These are phyloP conservation scores for Cordia subcordata DNA, from an alignment of 257 asterid species.

Conservation along the genomic window DNA sequence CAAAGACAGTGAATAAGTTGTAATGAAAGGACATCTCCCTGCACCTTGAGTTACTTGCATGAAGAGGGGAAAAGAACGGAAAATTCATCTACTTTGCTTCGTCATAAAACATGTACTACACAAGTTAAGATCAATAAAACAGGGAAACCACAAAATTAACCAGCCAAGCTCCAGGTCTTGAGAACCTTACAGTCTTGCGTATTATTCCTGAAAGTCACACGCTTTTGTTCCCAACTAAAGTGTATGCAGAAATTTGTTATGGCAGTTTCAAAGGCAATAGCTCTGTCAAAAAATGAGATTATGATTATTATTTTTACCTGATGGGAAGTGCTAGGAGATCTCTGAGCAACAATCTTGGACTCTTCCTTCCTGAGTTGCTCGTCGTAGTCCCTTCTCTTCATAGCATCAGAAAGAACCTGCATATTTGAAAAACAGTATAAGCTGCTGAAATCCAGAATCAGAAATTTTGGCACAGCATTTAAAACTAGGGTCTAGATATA, in stretches of 20 bases:
- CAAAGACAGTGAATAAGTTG: background rate
- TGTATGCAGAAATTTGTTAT: background rate
- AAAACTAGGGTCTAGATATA: background rate
- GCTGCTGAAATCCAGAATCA: slow-evolving; percentile 19
- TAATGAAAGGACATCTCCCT: background rate
- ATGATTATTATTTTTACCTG: slow-evolving; percentile 41
- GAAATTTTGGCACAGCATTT: slow-evolving; percentile 16
- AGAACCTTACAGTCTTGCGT: background rate
- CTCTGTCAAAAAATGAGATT: background rate
- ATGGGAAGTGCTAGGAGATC: slow-evolving; percentile 71
- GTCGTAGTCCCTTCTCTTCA: slow-evolving; percentile 92
- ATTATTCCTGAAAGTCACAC: background rate
- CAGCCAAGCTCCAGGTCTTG: background rate
- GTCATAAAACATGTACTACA: background rate
- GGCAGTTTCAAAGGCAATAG: background rate
- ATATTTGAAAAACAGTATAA: slow-evolving; percentile 22
- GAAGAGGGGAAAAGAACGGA: background rate
- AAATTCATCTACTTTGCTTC: background rate
- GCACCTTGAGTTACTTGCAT: background rate
- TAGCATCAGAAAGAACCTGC: slow-evolving; percentile 91
- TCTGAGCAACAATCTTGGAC: slow-evolving; percentile 69
- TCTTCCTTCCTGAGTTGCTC: slow-evolving; percentile 91
- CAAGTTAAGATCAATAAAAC: background rate
- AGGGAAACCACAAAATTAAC: background rate
- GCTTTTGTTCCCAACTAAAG: background rate